Evolutionary conservation across 495 filamentous ascomycete genomes (phyloP).

Genomic region (Daldinia concentrica): DNA sequence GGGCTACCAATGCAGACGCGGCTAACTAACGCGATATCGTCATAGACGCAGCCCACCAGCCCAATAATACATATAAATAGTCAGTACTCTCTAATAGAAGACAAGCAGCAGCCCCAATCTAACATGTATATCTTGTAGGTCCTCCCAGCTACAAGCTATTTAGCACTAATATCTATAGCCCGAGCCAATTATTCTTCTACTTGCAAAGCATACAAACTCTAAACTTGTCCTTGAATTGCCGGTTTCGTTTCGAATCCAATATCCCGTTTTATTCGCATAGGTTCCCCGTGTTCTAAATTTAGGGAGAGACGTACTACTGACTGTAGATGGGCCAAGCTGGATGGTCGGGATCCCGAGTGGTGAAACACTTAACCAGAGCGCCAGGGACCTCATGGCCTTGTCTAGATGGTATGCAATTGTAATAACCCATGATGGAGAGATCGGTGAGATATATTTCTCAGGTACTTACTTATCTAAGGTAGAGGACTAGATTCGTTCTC

Average conservation of each 20-base stretch:
- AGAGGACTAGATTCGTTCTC: not conserved
- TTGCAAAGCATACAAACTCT: not conserved
- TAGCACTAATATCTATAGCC: too few relatives aligned
- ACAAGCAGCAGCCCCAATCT: not conserved
- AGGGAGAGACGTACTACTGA: not conserved
- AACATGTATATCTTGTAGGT: not conserved
- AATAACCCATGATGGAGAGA: not conserved
- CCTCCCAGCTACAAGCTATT: not conserved
- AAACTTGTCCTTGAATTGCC: not conserved
- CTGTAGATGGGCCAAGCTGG: constrained; percentile 26
- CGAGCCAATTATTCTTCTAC: not conserved
- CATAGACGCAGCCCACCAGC: not conserved
- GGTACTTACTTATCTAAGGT: too few relatives aligned
- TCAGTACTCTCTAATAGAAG: not conserved
- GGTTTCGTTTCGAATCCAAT: not conserved
- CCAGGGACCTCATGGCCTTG: not conserved
- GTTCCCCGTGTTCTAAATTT: not conserved
- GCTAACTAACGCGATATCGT: not conserved
- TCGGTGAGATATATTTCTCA: not conserved
- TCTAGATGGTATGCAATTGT: not conserved
- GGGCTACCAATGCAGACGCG: not conserved
- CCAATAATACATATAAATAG: not conserved
- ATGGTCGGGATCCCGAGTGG: constrained; percentile 16
- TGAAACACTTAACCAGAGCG: constrained; percentile 27
- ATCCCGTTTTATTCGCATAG: not conserved